Base-by-base conservation (phyloP, 108 stramenopile species). In the Skeletonema tropicum region DNA sequence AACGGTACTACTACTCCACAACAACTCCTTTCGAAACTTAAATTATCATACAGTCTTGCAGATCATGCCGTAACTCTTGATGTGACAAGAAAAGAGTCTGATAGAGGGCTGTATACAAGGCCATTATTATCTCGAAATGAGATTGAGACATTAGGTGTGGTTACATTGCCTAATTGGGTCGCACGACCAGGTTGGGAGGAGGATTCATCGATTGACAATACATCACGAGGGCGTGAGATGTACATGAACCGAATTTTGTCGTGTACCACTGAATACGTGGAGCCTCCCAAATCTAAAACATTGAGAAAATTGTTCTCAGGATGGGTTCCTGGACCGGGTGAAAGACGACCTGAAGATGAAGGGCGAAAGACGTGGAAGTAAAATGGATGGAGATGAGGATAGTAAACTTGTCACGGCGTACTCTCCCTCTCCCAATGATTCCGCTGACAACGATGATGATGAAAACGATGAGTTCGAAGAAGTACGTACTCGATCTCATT, bases 241-340 rank as follows among this genome's bases (percentile, higher is more conserved):
- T 71, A 66, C 19, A 60, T 82, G 59, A 65, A 72, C 35, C 57
- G 75, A 57, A 61, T 82, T 2, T 52, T 70, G 12, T 67, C 66
- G 0, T 72, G 69, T 60, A 68, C 71, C 5, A 35, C 41, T 3
- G 81, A 82, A 57, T 82, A 83, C 39, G 57, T 83, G 11, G 75
- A 83, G 59, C 82, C 82, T n/a, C 75, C 66, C 29, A 76, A 76
- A 64, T 39, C 75, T 38, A 83, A 76, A 48, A 76, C 55, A 8
- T 35, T 83, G 14, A 60, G 71, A 0, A 57, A 64, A 57, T 23
- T 83, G 25, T 83, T 73, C 61, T 76, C 82, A 14, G 82, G 82
- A 42, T 83, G 82, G 82, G 71, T 72, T 58, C 82, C 75, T 41
- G 75, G 71, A 7, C 82, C 82, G 17, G 82, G 82, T 0, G 82